phyloP scores from a whole-genome alignment of 2,329 filamentous ascomycete species.

The Raffaelea ambrosiae region DNA sequence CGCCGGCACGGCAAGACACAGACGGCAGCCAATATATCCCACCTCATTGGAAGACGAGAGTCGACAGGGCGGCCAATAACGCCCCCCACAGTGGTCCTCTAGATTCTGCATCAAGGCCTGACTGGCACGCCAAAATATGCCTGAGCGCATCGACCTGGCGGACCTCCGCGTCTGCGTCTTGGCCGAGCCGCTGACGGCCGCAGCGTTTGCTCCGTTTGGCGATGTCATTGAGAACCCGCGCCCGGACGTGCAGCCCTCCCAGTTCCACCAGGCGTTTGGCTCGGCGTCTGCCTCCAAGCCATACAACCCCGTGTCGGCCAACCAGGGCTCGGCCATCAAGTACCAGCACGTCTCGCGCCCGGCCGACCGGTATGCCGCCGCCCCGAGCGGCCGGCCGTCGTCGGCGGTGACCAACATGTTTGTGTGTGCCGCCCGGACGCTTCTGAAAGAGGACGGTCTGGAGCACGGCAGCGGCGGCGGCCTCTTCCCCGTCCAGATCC shows the following conservation, averaged over 20 bases:
- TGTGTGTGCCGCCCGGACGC: constrained; percentile 61
- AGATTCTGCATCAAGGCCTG: too few species aligned
- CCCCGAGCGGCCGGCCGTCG: constrained; percentile 39
- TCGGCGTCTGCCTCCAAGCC: constrained; percentile 22
- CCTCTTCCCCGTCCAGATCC: constrained; percentile 59
- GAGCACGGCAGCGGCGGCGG: constrained; percentile 9
- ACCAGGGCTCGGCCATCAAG: constrained; percentile 85
- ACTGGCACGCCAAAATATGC: too few species aligned
- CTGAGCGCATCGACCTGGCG: constrained; percentile 31
- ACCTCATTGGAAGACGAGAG: too few species aligned
- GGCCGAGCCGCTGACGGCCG: constrained; percentile 57
- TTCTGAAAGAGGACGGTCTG: constrained; percentile 1
- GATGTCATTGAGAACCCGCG: constrained; percentile 71
- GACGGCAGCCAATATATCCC: too few species aligned
- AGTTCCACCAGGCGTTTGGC: constrained; percentile 15
- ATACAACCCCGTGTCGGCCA: constrained; percentile 51
- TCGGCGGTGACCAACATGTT: constrained; percentile 78
- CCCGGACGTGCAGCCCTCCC: constrained; percentile 43
- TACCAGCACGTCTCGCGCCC: constrained; percentile 73
- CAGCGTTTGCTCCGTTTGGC: constrained; percentile 70
- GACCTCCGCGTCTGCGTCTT: constrained; percentile 39
- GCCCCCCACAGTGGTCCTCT: too few species aligned
- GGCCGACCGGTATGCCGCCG: constrained; percentile 57
- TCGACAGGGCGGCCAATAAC: too few species aligned
- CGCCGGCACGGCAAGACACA: too few species aligned